Percentiles rank a stretch among this genome's conserved stretches.
Conservation (phyloP, 2,329 filamentous ascomycete genomes). For the Stromatinia cepivora region DNA sequence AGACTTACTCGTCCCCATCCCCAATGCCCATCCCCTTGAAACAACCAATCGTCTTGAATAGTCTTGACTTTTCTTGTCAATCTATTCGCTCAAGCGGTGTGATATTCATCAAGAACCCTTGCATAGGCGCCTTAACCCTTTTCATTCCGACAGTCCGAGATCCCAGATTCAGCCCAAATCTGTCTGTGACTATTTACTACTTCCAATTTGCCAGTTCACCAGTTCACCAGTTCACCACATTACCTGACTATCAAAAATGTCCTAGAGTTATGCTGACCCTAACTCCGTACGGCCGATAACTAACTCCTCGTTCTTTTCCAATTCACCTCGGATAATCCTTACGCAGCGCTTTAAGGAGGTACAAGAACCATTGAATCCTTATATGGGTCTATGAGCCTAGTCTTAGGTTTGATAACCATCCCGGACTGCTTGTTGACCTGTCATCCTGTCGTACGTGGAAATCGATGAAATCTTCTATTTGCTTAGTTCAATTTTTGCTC, state of each 20-base stretch:
- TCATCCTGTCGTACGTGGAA: slow-evolving; percentile 11
- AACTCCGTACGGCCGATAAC: neutral
- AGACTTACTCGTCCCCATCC: neutral
- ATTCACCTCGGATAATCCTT: slow-evolving; percentile 11
- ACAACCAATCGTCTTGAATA: slow-evolving; percentile 16
- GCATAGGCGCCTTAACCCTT: slow-evolving; percentile 18
- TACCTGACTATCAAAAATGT: neutral
- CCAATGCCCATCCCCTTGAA: slow-evolving; percentile 3
- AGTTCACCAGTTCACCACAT: neutral
- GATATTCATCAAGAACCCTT: slow-evolving; percentile 16
- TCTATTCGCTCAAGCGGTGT: slow-evolving; percentile 18
- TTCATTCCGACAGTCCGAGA: slow-evolving; percentile 18
- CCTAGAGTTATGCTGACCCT: neutral
- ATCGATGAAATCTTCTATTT: neutral
- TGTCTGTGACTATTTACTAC: neutral
- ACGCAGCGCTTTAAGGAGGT: slow-evolving; percentile 20
- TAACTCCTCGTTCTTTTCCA: neutral
- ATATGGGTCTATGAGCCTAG: slow-evolving; percentile 18
- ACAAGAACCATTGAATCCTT: slow-evolving; percentile 20
- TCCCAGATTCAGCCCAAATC: slow-evolving; percentile 14
- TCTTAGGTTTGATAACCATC: slow-evolving; percentile 14
- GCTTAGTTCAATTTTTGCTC: neutral
- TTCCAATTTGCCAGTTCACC: neutral
- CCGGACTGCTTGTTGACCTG: slow-evolving; percentile 13
- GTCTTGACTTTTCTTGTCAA: neutral